These are phyloP conservation scores for Neotropicomus parvogracilis DNA, from an alignment of 1,284 basidiomycete genomes.

Conservation along the genomic window DNA sequence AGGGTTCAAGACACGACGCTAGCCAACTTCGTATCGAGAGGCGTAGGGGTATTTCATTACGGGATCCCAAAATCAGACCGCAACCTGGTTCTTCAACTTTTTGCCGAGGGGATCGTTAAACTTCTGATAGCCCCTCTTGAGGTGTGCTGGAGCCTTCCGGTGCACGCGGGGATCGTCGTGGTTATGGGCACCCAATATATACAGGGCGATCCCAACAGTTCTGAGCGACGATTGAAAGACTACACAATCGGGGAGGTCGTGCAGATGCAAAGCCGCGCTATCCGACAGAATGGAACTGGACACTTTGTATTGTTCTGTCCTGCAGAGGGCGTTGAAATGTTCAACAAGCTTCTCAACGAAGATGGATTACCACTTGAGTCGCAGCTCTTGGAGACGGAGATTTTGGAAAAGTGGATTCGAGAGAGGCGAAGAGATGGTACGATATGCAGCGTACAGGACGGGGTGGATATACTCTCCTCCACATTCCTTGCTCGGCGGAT, in stretches of 20 bases:
- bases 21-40: conserved; percentile 78
- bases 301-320: conserved; percentile 87
- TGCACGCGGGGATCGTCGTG: conserved; percentile 77
- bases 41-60: conserved; percentile 87
- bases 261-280: conserved; percentile 88
- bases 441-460: conserved; percentile 59
- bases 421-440: conserved; percentile 37
- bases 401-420: conserved; percentile 53
- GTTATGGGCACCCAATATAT: conserved; percentile 93
- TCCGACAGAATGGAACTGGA: conserved; percentile 59
- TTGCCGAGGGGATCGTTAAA: conserved; percentile 76
- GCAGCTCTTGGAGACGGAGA: conserved; percentile 53
- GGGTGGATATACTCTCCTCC: conserved; percentile 75
- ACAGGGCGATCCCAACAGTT: conserved; percentile 43
- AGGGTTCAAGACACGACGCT: conserved; percentile 67
- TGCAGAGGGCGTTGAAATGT: conserved; percentile 73
- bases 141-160: conserved; percentile 81
- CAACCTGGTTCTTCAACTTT: conserved; percentile 79
- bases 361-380: conserved; percentile 92
- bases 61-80: conserved; percentile 70
- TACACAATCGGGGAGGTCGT: conserved; percentile 82
- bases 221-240: conserved; percentile 71
- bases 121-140: conserved; percentile 83
- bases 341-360: conserved; percentile 77
- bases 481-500: conserved; percentile 78